phyloP scores from a whole-genome alignment of 2,329 filamentous ascomycete genomes.

The Xylaria sp. region DNA sequence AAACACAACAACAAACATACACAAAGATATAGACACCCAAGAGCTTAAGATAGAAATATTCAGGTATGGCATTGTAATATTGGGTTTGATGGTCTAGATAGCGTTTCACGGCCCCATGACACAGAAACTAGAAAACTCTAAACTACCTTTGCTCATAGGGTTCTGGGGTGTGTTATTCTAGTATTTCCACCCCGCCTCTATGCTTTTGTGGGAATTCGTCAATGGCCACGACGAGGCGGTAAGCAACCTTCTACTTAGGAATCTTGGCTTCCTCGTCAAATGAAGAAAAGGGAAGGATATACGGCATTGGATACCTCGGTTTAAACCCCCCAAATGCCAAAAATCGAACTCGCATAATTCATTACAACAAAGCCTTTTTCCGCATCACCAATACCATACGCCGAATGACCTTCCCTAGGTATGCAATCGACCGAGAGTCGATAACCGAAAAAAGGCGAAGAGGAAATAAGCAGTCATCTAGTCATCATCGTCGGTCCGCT shows the following conservation, averaged over 20 bases:
- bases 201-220: slow-evolving; percentile 16
- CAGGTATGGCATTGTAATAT: slow-evolving; percentile 15
- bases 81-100: slow-evolving; percentile 18
- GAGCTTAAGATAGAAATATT: slow-evolving; percentile 14
- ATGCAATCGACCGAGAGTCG: slow-evolving; percentile 35
- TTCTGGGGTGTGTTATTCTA: slow-evolving; percentile 25
- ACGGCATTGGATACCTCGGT: slow-evolving; percentile 4
- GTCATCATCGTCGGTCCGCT: slow-evolving; percentile 63
- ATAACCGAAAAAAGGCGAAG: slow-evolving; percentile 34
- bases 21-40: slow-evolving; percentile 3
- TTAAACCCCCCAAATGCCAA: slow-evolving; percentile 21
- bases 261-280: slow-evolving; percentile 17
- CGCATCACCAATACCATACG: slow-evolving; percentile 39
- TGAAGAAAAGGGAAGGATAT: background rate
- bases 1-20: background rate
- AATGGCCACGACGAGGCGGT: slow-evolving; percentile 19
- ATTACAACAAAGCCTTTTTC: slow-evolving; percentile 34
- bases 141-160: slow-evolving; percentile 8
- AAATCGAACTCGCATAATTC: slow-evolving; percentile 28
- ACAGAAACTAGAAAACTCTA: slow-evolving; percentile 17
- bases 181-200: slow-evolving; percentile 22
- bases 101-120: slow-evolving; percentile 14
- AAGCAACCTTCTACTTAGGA: slow-evolving; percentile 22
- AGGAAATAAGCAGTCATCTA: slow-evolving; percentile 43
- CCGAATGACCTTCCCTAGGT: slow-evolving; percentile 33